phyloP scores from a whole-genome alignment of 257 asterid species.

The Nicotiana noctiflora region DNA sequence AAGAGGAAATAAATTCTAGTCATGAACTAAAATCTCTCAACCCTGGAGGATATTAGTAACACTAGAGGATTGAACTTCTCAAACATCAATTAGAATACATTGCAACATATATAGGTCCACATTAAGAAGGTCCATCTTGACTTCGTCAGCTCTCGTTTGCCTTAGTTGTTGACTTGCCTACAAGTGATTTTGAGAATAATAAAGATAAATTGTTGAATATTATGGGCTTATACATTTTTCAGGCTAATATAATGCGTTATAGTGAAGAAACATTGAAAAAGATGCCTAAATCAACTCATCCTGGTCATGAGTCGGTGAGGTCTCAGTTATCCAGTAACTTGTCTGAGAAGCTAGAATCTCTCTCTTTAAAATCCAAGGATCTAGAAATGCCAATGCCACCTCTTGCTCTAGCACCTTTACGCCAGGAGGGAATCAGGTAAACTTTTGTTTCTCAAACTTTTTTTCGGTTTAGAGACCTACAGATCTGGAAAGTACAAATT shows the following conservation, averaged over 20 bases:
- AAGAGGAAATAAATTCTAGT: neutral
- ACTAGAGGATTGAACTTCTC: neutral
- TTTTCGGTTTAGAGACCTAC: neutral
- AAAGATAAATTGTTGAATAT: neutral
- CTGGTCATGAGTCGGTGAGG: conserved; percentile 25
- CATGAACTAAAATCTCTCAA: neutral
- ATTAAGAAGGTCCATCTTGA: neutral
- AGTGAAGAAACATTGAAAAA: conserved; percentile 55
- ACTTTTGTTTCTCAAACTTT: conserved; percentile 9
- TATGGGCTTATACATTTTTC: conserved; percentile 15
- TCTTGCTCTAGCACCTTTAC: conserved; percentile 73
- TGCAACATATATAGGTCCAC: neutral
- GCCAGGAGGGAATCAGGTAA: conserved; percentile 60
- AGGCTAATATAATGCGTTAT: conserved; percentile 76
- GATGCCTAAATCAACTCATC: conserved; percentile 39
- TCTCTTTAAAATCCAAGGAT: conserved; percentile 46
- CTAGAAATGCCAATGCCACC: conserved; percentile 95
- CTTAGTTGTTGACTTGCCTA: neutral
- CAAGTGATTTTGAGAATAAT: neutral
- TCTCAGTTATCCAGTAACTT: conserved; percentile 30
- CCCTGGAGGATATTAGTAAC: neutral
- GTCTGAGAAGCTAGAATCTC: conserved; percentile 36
- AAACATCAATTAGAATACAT: neutral
- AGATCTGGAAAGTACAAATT: neutral
- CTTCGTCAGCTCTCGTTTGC: neutral